These are phyloP conservation scores for Myxozyma monticola DNA, from an alignment of 805 yeast species.

Conservation along the genomic window DNA sequence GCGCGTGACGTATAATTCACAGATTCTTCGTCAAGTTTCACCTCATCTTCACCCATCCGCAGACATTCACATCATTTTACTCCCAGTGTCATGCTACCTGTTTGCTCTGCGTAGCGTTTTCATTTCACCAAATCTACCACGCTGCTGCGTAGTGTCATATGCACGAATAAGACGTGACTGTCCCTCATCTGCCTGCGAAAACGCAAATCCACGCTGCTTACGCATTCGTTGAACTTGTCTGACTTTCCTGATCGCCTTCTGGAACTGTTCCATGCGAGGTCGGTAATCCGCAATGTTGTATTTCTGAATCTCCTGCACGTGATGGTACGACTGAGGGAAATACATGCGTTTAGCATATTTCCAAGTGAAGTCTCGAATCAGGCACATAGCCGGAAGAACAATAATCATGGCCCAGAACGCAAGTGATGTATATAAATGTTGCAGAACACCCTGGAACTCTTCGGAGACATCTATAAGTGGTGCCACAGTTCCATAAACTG, in stretches of 20 bases:
- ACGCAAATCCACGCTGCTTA: conserved; percentile 97
- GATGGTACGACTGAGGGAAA: conserved; percentile 88
- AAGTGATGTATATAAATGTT: conserved; percentile 71
- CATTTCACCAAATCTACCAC: conserved; percentile 71
- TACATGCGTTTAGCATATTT: conserved; percentile 91
- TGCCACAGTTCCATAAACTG: conserved; percentile 80
- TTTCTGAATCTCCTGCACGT: conserved; percentile 95
- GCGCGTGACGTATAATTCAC: too few relatives aligned
- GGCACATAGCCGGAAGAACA: conserved; percentile 73
- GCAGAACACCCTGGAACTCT: conserved; percentile 79
- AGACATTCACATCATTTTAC: too few relatives aligned
- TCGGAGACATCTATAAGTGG: conserved; percentile 78
- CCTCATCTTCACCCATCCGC: too few relatives aligned
- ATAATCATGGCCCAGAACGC: conserved; percentile 82
- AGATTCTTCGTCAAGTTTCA: too few relatives aligned
- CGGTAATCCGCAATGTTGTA: conserved; percentile 88
- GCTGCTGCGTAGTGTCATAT: conserved; percentile 87
- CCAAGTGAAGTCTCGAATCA: conserved; percentile 88
- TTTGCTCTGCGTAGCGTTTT: conserved; percentile 28
- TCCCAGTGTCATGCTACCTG: too few relatives aligned
- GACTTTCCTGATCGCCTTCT: conserved; percentile 93
- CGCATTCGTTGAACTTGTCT: conserved; percentile 98
- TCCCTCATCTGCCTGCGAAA: conserved; percentile 92
- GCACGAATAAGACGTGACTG: conserved; percentile 89
- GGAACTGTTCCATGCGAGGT: conserved; percentile 96